These are phyloP conservation scores for Botrytis aclada DNA, from an alignment of 2,329 filamentous ascomycete species.

Conservation along the genomic window DNA sequence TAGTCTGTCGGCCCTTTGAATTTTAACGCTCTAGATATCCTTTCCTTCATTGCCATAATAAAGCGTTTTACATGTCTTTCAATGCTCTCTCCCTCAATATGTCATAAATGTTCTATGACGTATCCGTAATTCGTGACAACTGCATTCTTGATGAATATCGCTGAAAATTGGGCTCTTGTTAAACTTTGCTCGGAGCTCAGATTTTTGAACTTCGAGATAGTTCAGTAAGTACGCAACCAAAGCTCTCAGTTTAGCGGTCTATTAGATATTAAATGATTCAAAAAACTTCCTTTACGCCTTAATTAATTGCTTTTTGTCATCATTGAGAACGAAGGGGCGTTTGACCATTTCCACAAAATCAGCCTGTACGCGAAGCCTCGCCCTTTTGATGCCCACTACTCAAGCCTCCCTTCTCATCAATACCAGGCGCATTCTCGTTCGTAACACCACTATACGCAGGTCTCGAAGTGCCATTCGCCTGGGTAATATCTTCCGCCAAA, in stretches of 20 bases:
- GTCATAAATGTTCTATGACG: not conserved
- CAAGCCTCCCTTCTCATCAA: slow-evolving; percentile 31
- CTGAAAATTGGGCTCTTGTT: not conserved
- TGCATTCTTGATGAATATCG: not conserved
- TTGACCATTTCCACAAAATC: not conserved
- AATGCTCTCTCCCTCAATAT: too few species aligned
- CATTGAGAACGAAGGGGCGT: not conserved
- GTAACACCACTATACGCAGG: slow-evolving; percentile 66
- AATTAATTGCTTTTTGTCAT: not conserved
- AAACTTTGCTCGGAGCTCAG: not conserved
- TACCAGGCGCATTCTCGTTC: slow-evolving; percentile 53
- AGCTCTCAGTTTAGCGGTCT: not conserved
- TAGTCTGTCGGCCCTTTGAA: not conserved
- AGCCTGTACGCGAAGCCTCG: slow-evolving; percentile 5
- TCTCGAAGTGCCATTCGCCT: slow-evolving; percentile 64
- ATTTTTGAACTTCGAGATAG: not conserved
- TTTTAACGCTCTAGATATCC: not conserved
- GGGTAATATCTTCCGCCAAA: slow-evolving; percentile 70
- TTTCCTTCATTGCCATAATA: not conserved
- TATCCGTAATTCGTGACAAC: not conserved
- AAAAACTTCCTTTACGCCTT: not conserved
- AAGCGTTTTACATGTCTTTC: not conserved
- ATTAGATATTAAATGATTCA: not conserved
- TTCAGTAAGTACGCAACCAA: not conserved
- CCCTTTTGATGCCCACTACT: slow-evolving; percentile 2